A percentile compares a stretch with the other conserved stretches of the same genome.
Conservation (phyloP, 768 basidiomycete genomes). For the Candolleomyces eurysporus region DNA sequence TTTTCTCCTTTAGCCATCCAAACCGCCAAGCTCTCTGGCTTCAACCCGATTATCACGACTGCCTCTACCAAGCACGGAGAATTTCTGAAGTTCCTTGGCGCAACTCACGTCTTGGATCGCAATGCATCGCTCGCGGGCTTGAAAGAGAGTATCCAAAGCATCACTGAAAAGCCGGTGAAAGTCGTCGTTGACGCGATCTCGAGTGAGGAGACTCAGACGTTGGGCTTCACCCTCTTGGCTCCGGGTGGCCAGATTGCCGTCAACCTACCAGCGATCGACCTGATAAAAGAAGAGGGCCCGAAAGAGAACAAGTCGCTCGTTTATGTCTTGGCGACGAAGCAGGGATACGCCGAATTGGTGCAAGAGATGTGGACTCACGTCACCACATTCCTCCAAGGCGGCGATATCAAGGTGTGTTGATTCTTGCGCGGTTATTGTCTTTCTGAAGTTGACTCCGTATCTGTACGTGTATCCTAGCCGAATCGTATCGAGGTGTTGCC, state of each 20-base stretch:
- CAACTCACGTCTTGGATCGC: constrained; percentile 39
- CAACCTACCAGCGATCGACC: constrained; percentile 26
- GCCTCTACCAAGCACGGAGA: constrained; percentile 29
- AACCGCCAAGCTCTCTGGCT: constrained; percentile 38
- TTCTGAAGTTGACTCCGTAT: background rate
- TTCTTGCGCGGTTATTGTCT: background rate
- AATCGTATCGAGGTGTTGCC: constrained; percentile 42
- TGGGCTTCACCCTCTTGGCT: constrained; percentile 24
- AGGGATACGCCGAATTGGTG: constrained; percentile 15
- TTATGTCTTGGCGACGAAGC: constrained; percentile 4
- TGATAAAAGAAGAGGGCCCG: constrained; percentile 3
- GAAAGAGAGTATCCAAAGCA: constrained; percentile 15
- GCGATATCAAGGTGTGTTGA: constrained; percentile 18
- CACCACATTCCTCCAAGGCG: constrained; percentile 5
- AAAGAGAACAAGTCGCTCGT: constrained; percentile 10
- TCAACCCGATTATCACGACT: constrained; percentile 39
- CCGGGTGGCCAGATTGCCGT: constrained; percentile 31
- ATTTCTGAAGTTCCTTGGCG: constrained; percentile 36
- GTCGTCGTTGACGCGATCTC: constrained; percentile 26
- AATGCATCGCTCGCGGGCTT: constrained; percentile 5
- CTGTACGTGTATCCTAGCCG: constrained; percentile 28
- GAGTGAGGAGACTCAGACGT: constrained; percentile 17
- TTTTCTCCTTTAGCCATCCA: constrained; percentile 15
- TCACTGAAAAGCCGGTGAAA: constrained; percentile 18
- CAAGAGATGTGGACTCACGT: constrained; percentile 12